A percentile compares a stretch with the other conserved stretches of the same genome.
Conservation (phyloP, 176 grass and related monocot species). For the Avena insularis region DNA sequence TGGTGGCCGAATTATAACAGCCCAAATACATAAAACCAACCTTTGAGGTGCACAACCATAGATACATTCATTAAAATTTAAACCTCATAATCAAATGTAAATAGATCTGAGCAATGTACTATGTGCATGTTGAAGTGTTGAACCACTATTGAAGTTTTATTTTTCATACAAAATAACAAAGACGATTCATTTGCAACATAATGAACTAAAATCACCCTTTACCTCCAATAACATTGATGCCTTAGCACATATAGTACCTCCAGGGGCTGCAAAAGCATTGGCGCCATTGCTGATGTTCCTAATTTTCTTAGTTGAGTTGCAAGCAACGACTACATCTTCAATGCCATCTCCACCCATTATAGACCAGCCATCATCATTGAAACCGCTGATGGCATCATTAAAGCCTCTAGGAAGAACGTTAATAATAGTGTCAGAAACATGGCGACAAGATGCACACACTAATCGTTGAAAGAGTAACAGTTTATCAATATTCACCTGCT, state of each 20-base stretch:
- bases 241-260: slow-evolving; percentile 97
- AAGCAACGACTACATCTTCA: slow-evolving; percentile 85
- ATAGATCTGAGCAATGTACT: neutral
- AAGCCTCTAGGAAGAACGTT: slow-evolving; percentile 70
- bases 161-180: neutral
- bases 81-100: slow-evolving; percentile 1
- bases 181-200: neutral
- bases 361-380: slow-evolving; percentile 96
- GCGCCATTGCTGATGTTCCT: slow-evolving; percentile 49
- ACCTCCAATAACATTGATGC: slow-evolving; percentile 99
- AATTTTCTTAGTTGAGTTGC: slow-evolving; percentile 84
- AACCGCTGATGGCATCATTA: slow-evolving; percentile 96
- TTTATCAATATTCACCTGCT: slow-evolving; percentile 63
- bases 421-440: neutral
- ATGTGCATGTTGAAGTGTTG: neutral
- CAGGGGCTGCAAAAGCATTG: slow-evolving; percentile 59
- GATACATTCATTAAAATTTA: slow-evolving; percentile 11
- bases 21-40: slow-evolving; percentile 3
- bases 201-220: slow-evolving; percentile 17
- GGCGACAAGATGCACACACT: neutral
- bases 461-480: slow-evolving; percentile 14
- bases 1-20: neutral
- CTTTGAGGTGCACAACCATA: neutral
- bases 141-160: neutral
- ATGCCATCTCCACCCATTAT: slow-evolving; percentile 83